Conservation (phyloP, 2,329 filamentous ascomycete species). For the Beauveria sp. region DNA sequence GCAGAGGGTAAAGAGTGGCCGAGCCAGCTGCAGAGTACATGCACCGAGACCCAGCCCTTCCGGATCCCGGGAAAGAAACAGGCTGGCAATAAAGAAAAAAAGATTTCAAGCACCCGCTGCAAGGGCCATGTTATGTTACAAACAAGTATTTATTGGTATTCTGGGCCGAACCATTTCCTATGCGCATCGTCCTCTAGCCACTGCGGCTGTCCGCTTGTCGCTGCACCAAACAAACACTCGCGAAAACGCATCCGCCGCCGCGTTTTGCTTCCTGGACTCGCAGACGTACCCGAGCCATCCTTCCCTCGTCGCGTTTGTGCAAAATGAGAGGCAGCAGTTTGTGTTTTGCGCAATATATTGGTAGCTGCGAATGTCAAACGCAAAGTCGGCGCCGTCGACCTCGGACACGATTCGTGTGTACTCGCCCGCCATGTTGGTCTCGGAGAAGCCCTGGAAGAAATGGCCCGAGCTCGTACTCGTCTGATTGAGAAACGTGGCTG, state of each 20-base stretch:
- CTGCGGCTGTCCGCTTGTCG: not conserved
- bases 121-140: not conserved
- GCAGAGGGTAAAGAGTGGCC: not conserved
- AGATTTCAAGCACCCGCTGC: not conserved
- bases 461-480: conserved; percentile 15
- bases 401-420: conserved; percentile 17
- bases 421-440: conserved; percentile 17
- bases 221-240: conserved; percentile 5
- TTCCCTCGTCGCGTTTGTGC: conserved; percentile 17
- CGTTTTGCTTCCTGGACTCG: conserved; percentile 2
- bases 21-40: not conserved
- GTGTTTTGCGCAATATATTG: conserved; percentile 17
- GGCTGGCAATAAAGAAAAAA: too few species aligned
- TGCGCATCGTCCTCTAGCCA: not conserved
- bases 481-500: conserved; percentile 17
- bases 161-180: not conserved
- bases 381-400: conserved; percentile 19
- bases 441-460: conserved; percentile 26
- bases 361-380: conserved; percentile 17
- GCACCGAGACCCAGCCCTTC: not conserved
- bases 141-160: not conserved
- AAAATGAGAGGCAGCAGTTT: conserved; percentile 19
- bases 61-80: too few species aligned
- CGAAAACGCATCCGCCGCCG: not conserved
- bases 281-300: conserved; percentile 21